phyloP scores from a whole-genome alignment of 805 yeast species.

The Kodamaea neixiangensis region DNA sequence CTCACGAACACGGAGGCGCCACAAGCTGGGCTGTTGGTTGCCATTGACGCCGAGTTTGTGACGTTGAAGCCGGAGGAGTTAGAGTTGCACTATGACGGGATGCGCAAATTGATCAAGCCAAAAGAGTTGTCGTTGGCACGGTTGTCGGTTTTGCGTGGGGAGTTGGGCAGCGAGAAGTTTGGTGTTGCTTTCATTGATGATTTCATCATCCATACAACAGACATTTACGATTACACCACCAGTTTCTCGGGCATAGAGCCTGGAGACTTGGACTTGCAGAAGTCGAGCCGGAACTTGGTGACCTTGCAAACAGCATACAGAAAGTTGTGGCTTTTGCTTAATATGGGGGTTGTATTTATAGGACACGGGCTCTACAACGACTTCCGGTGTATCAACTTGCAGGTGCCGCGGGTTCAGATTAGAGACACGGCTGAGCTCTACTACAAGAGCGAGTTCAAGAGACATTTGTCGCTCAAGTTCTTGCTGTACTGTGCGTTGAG shows the following conservation, averaged over 20 bases:
- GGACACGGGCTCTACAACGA: conserved; percentile 94
- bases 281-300: conserved; percentile 69
- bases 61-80: conserved; percentile 73
- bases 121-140: conserved; percentile 79
- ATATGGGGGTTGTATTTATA: conserved; percentile 86
- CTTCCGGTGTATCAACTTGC: conserved; percentile 88
- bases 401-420: conserved; percentile 82
- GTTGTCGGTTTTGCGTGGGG: conserved; percentile 80
- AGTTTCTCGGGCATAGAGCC: conserved; percentile 91
- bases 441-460: conserved; percentile 69
- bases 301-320: conserved; percentile 82
- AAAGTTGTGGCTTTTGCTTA: conserved; percentile 84
- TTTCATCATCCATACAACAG: conserved; percentile 72
- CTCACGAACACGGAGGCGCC: conserved; percentile 74
- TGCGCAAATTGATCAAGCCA: conserved; percentile 70
- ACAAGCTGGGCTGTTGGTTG: conserved; percentile 70
- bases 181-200: conserved; percentile 91
- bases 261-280: conserved; percentile 78
- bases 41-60: conserved; percentile 97
- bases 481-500: conserved; percentile 77
- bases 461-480: conserved; percentile 82
- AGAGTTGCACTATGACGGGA: conserved; percentile 76
- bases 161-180: conserved; percentile 54
- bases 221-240: conserved; percentile 83
- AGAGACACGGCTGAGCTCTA: conserved; percentile 85